Percentiles rank a stretch among this genome's conserved stretches.
Conservation (phyloP, 2,329 filamentous ascomycete species). For the Xylaria sp. region DNA sequence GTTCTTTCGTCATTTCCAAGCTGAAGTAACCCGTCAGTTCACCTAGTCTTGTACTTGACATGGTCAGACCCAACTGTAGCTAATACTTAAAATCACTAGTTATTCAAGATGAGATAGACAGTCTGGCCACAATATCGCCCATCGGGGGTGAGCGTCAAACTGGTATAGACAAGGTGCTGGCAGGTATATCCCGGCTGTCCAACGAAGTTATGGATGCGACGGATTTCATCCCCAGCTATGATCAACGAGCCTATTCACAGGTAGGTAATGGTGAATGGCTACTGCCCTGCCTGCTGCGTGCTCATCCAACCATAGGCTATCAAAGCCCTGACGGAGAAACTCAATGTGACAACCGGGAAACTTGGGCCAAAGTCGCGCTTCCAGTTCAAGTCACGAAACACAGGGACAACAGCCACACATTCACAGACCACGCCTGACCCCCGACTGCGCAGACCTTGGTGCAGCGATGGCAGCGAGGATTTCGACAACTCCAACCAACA, state of each 20-base stretch:
- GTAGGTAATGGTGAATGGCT: conserved; percentile 55
- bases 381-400: conserved; percentile 76
- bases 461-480: conserved; percentile 40
- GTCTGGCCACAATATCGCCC: conserved; percentile 70
- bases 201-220: conserved; percentile 87
- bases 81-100: conserved; percentile 59
- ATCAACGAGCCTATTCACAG: conserved; percentile 86
- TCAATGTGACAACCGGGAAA: conserved; percentile 75
- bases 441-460: conserved; percentile 39
- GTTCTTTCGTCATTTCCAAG: conserved; percentile 87
- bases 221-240: conserved; percentile 85
- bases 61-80: conserved; percentile 8
- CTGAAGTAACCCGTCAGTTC: conserved; percentile 74
- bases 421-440: conserved; percentile 54
- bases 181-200: conserved; percentile 82
- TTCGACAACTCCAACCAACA: conserved; percentile 23
- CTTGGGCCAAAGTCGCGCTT: conserved; percentile 83
- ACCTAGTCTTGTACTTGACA: not conserved
- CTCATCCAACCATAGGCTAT: conserved; percentile 66
- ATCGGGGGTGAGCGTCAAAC: conserved; percentile 81
- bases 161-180: conserved; percentile 82
- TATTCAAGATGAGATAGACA: conserved; percentile 79
- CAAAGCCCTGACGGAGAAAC: conserved; percentile 81
- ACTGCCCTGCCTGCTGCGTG: not conserved
- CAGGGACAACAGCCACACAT: conserved; percentile 61